These are phyloP conservation scores for Magnaporthiopsis rhizophila DNA, from an alignment of 2,329 filamentous ascomycete species.

Conservation along the genomic window DNA sequence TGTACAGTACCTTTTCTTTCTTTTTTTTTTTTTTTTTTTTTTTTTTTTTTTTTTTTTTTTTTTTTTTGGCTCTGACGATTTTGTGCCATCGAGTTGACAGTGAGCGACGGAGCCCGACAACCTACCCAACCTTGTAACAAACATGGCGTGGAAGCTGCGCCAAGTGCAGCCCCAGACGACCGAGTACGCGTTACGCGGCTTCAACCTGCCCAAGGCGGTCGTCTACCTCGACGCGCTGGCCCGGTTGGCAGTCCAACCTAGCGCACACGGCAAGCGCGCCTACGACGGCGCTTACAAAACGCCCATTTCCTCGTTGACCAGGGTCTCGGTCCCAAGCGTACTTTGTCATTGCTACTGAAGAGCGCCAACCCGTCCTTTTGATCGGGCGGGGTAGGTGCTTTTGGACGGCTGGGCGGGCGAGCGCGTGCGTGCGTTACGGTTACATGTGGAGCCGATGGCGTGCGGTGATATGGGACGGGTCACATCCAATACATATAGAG, in stretches of 20 bases:
- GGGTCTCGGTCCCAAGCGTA: neutral
- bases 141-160: conserved; percentile 8
- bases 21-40: too few species aligned
- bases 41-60: too few species aligned
- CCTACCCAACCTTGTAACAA: conserved; percentile 6
- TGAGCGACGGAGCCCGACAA: neutral
- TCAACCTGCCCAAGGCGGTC: neutral
- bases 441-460: neutral
- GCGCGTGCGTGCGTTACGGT: neutral
- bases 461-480: neutral
- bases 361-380: conserved; percentile 10
- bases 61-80: too few species aligned
- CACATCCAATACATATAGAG: neutral
- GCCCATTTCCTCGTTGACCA: too few species aligned
- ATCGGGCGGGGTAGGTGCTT: neutral
- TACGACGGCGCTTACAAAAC: neutral
- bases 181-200: neutral
- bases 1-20: too few species aligned
- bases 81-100: neutral
- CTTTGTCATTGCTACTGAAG: conserved; percentile 2
- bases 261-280: neutral
- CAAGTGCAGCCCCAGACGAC: neutral
- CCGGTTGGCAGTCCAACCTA: neutral
- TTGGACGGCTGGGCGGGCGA: too few species aligned
- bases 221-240: conserved; percentile 1